Evolutionary conservation across 1,139 yeast species (phyloP).

Genomic region (Nakaseomyces nivariensis): DNA sequence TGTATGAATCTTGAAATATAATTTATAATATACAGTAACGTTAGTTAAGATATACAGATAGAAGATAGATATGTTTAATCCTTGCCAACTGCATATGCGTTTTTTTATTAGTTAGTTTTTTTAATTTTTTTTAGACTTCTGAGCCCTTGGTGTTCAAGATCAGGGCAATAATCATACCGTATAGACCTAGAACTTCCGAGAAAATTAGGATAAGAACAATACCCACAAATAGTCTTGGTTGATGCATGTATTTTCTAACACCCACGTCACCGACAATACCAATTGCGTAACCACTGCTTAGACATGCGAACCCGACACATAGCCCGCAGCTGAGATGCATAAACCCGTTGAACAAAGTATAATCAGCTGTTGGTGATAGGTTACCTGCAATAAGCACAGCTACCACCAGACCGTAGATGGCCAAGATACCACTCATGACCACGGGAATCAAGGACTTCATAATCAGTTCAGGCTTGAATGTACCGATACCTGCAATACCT

Average conservation of each 20-base stretch:
- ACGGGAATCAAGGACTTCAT: conserved; percentile 87
- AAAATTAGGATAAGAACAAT: conserved; percentile 88
- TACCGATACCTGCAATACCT: conserved; percentile 88
- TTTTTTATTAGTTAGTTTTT: no score
- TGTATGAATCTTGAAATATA: not conserved
- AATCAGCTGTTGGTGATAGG: conserved; percentile 61
- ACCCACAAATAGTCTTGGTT: conserved; percentile 93
- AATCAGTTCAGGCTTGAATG: conserved; percentile 71
- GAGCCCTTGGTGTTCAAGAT: conserved; percentile 84
- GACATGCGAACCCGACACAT: conserved; percentile 90
- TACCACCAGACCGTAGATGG: conserved; percentile 93
- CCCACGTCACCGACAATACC: conserved; percentile 99
- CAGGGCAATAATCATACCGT: conserved; percentile 88
- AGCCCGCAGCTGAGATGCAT: conserved; percentile 96
- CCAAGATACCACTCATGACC: conserved; percentile 95
- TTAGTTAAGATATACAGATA: not conserved
- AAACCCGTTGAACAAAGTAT: conserved; percentile 86
- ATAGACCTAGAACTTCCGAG: conserved; percentile 94
- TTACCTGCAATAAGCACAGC: conserved; percentile 94
- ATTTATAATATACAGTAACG: not conserved
- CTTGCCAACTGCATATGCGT: no score
- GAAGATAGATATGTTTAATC: not conserved
- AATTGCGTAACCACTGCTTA: conserved; percentile 96
- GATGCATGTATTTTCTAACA: conserved; percentile 92
- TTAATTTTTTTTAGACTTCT: conserved; percentile 26